Percentiles rank a stretch among this genome's conserved stretches.
These are phyloP conservation scores for Apostasia ramifera DNA, from an alignment of 106 monocot species.

Conservation along the genomic window DNA sequence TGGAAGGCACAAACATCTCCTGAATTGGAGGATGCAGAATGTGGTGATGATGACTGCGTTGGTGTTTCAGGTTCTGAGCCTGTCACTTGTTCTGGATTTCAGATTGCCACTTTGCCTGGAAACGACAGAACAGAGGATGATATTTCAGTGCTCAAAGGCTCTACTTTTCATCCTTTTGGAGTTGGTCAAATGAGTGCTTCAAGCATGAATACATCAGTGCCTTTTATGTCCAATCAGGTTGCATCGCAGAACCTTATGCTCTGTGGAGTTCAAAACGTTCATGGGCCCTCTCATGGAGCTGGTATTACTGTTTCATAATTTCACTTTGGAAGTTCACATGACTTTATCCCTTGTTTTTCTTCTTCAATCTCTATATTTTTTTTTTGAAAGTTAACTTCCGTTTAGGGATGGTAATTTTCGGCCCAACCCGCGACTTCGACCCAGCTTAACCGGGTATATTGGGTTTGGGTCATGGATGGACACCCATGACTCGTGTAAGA, in stretches of 20 bases:
- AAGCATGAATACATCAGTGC: conserved; percentile 7
- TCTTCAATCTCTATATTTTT: no score
- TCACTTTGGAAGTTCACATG: background rate
- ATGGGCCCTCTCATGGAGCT: conserved; percentile 9
- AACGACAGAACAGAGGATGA: background rate
- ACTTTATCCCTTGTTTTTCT: background rate
- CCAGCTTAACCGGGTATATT: no score
- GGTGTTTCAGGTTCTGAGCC: conserved; percentile 12
- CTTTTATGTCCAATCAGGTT: conserved; percentile 10
- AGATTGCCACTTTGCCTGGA: conserved; percentile 4
- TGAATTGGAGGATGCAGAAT: conserved; percentile 43
- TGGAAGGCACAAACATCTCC: conserved; percentile 23
- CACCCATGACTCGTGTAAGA: no score
- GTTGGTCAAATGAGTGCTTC: background rate
- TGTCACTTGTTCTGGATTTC: conserved; percentile 4
- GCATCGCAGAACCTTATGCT: conserved; percentile 1
- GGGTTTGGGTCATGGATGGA: no score
- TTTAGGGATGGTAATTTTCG: background rate
- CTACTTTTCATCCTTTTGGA: background rate
- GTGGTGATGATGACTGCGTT: conserved; percentile 18
- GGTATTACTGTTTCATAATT: conserved; percentile 7
- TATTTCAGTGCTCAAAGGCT: background rate
- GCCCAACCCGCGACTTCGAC: no score
- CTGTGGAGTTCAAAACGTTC: conserved; percentile 2
- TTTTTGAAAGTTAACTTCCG: background rate